Conservation (phyloP, 345 rosid genomes). For the Mercurialis annua region DNA sequence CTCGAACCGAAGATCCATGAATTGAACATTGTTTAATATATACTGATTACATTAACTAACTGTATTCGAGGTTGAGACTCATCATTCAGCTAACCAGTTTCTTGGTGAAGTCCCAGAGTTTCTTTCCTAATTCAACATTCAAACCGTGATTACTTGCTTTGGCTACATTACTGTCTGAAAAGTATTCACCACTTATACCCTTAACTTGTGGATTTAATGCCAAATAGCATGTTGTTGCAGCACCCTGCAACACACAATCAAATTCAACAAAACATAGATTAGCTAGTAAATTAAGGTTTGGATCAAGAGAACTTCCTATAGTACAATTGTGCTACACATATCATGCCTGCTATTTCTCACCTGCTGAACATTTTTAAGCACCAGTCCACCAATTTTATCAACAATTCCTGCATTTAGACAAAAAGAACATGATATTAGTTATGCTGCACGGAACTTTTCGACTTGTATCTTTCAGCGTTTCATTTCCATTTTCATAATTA, state of each 20-base stretch:
- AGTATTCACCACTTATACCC: slow-evolving; percentile 49
- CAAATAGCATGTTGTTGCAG: slow-evolving; percentile 60
- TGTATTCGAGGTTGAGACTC: no score
- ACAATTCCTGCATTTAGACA: slow-evolving; percentile 36
- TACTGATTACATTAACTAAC: no score
- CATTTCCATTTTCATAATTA: no score
- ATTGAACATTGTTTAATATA: no score
- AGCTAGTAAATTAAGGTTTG: not conserved
- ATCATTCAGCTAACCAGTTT: slow-evolving; percentile 31
- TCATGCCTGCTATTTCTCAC: slow-evolving; percentile 24
- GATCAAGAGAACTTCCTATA: not conserved
- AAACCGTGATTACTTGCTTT: slow-evolving; percentile 30
- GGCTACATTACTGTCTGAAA: slow-evolving; percentile 39
- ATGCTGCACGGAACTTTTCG: no score
- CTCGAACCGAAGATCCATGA: no score
- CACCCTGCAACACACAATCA: slow-evolving; percentile 35
- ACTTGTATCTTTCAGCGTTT: no score
- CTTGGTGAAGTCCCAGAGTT: slow-evolving; percentile 61
- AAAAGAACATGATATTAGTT: slow-evolving; percentile 1
- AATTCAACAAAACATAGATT: not conserved
- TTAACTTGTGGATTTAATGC: slow-evolving; percentile 57
- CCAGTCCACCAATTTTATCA: slow-evolving; percentile 30
- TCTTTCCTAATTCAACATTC: slow-evolving; percentile 40
- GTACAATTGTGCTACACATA: not conserved
- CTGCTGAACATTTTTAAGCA: slow-evolving; percentile 48